Evolutionary conservation across 305 asterid genomes (phyloP), one percentile per base, ranked within the genome.

Genomic region (Ilex paraguariensis): DNA sequence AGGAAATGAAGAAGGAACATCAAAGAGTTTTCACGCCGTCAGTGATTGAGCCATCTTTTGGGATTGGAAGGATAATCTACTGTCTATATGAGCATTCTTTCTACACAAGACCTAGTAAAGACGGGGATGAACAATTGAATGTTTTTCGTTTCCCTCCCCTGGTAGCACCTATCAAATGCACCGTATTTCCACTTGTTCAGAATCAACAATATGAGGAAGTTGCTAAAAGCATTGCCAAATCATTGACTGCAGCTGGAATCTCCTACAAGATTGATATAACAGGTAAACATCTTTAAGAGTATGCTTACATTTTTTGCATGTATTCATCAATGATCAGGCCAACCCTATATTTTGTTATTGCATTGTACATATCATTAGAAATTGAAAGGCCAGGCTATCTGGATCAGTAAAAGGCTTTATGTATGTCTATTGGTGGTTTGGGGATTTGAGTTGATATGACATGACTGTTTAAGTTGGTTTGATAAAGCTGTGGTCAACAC

Each of bases 161-260:
- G 10, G 75, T 76, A 63, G 81, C 81, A 40, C 81, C 81, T n/a
- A 76, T 76, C 72, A 76, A 76, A 52, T 76, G 81, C 73, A 76
- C 81, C 11, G 81, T 76, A 31, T 76, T 76, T 62, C 81, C 81
- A 58, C 75, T 76, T 36, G 81, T 76, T 62, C 78, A 72, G 60
- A 76, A 73, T 61, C 21, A 73, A 50, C 70, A 76, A 52, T 76
- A 68, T n/a, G 75, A 76, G 66, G 68, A 66, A 62, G 75, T 73
- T 42, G 81, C 81, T 12, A 66, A 76, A 56, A 31, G 62, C 30
- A 73, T 76, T 58, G 62, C 81, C 33, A 72, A 60, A 49, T 72
- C 75, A 14, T 40, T 76, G 54, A 69, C 73, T 57, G 66, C 66
- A 28, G 59, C 66, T 59, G 81, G 81, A 36, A 76, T 76, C 46